Percentiles rank a stretch among this genome's conserved stretches.
phyloP scores from a whole-genome alignment of 202 grass and related monocot species.

The Schoenoplectus tabernaemontani region DNA sequence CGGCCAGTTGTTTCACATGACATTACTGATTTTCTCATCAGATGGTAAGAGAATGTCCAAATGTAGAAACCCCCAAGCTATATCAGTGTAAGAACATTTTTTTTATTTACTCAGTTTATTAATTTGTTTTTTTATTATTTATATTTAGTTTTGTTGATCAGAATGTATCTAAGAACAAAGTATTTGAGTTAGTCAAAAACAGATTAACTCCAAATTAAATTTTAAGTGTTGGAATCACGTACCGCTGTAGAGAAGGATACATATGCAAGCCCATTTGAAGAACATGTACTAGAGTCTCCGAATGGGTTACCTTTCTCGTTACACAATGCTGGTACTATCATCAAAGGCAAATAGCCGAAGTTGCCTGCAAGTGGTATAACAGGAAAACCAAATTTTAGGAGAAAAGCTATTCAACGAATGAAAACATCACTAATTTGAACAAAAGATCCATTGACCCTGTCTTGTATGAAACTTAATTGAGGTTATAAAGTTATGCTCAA shows the following conservation, averaged over 20 bases:
- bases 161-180: background rate
- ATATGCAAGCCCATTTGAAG: conserved; percentile 45
- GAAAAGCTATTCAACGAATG: background rate
- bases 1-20: conserved; percentile 22
- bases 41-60: conserved; percentile 40
- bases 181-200: background rate
- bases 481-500: background rate
- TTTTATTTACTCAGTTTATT: background rate
- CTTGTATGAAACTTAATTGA: background rate
- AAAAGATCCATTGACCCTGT: background rate
- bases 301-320: conserved; percentile 54
- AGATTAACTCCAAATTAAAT: background rate
- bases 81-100: background rate
- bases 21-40: conserved; percentile 40
- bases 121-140: background rate
- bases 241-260: conserved; percentile 57
- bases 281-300: conserved; percentile 34
- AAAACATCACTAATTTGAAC: background rate
- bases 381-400: background rate
- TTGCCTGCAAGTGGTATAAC: conserved; percentile 32
- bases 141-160: background rate
- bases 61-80: conserved; percentile 49
- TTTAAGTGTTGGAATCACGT: conserved; percentile 1
- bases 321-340: conserved; percentile 57
- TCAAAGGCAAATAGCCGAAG: conserved; percentile 42